Evolutionary conservation across 2,329 filamentous ascomycete species (phyloP), one percentile per base, ranked within the genome.

Genomic region (Coniochaeta sp.): DNA sequence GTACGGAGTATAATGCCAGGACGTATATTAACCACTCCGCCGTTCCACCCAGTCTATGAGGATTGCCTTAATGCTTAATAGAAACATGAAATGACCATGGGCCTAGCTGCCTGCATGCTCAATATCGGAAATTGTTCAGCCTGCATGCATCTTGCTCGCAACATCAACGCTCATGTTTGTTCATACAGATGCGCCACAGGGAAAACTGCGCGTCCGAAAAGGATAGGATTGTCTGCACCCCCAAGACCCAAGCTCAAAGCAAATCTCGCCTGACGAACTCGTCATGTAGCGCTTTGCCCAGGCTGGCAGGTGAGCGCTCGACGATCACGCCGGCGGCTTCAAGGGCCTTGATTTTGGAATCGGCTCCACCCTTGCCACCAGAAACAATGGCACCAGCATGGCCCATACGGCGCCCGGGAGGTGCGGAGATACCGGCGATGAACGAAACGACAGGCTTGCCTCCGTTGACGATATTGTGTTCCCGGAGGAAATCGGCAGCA

Each of bases 381-480:
- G 90, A 91, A 66, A 99, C 93, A 74, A 99, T 99, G 73, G 95
- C 95, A 78, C 95, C 95, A 68, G 95, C 95, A 84, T 99, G 95
- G 69, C 95, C 95, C 95, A 98, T 99, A 77, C 95, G 89, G 75
- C 95, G 88, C 73, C 95, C 95, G 36, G 95, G 93, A 60, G 95
- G 95, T 66, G 95, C 95, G 68, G 91, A 96, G 80, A 99, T 98
- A 81, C 95, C 95, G 66, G 95, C 95, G 71, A 98, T 98, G 81
- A 99, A 99, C 78, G 89, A 91, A 70, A 98, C 95, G 62, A 96
- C 93, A 71, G 95, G 95, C 87, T 97, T 99, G 73, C 83, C 83
- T 62, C 82, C 82, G 78, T 92, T 89, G 75, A 87, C 81, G 62
- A 87, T 93, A 85, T 99, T 98, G 83, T 95, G 86, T 75, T 87